phyloP scores from a whole-genome alignment of 495 filamentous ascomycete species.

The Penicillium soppii region DNA sequence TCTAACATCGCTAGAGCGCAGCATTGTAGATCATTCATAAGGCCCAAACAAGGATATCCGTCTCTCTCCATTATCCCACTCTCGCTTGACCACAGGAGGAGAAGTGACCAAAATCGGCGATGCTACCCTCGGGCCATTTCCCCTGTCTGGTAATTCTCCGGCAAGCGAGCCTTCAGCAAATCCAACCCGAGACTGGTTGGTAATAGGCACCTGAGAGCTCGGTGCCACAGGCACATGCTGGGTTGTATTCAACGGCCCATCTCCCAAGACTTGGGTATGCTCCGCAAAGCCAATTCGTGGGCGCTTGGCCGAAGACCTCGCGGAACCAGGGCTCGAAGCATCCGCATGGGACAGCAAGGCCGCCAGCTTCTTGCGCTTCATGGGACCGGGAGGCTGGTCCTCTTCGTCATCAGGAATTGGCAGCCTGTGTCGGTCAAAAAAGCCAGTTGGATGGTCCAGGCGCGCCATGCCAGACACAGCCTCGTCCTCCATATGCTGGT shows the following conservation, averaged over 20 bases:
- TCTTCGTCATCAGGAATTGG: conserved; percentile 35
- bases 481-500: conserved; percentile 58
- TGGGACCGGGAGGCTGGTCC: background rate
- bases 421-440: conserved; percentile 43
- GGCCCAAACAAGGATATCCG: conserved; percentile 3
- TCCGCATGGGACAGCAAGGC: conserved; percentile 12
- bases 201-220: no score
- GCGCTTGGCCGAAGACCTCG: conserved; percentile 3
- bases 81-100: no score
- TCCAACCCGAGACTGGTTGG: no score
- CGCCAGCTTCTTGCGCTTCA: background rate
- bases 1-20: background rate
- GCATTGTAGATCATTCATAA: background rate
- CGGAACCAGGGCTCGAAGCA: background rate
- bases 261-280: background rate
- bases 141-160: no score
- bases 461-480: conserved; percentile 20
- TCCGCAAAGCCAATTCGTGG: conserved; percentile 15
- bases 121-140: no score
- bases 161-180: no score
- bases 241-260: background rate
- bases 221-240: background rate
- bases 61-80: background rate
- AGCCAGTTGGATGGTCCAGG: conserved; percentile 26
- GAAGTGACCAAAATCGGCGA: no score